Conservation (phyloP, 768 basidiomycete genomes). For the Collybiopsis confluens region DNA sequence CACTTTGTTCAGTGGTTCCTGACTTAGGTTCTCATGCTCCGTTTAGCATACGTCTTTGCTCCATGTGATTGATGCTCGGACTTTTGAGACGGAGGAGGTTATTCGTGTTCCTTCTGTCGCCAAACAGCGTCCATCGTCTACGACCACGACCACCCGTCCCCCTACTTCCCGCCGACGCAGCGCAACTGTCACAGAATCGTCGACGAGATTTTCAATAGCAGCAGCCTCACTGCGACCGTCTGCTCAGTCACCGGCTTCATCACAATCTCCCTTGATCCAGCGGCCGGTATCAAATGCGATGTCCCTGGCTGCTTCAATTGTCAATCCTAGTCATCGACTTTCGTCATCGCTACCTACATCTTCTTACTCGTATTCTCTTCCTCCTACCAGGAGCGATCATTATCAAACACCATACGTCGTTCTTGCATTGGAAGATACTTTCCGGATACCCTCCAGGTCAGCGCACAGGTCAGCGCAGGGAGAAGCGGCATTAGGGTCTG, state of each 20-base stretch:
- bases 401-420: constrained; percentile 30
- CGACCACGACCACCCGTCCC: constrained; percentile 9
- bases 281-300: not conserved
- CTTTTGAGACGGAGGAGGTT: constrained; percentile 75
- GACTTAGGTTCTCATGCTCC: not conserved
- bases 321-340: not conserved
- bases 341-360: too few relatives aligned
- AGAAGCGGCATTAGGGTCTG: too few relatives aligned
- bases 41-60: constrained; percentile 73
- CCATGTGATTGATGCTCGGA: constrained; percentile 83
- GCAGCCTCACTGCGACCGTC: not conserved
- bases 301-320: constrained; percentile 3
- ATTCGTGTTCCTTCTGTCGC: constrained; percentile 29
- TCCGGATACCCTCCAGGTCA: constrained; percentile 38
- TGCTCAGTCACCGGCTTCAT: constrained; percentile 2
- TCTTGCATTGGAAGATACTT: constrained; percentile 54
- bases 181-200: not conserved
- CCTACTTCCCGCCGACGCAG: not conserved
- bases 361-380: too few relatives aligned
- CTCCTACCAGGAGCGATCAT: not conserved
- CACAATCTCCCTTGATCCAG: not conserved
- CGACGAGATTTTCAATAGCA: constrained; percentile 11
- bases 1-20: not conserved
- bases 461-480: too few relatives aligned
- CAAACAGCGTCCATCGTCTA: constrained; percentile 3